Percentiles rank a stretch among this genome's conserved stretches.
Conservation (phyloP, 2,329 filamentous ascomycete species). For the Aspergillus chevalieri region DNA sequence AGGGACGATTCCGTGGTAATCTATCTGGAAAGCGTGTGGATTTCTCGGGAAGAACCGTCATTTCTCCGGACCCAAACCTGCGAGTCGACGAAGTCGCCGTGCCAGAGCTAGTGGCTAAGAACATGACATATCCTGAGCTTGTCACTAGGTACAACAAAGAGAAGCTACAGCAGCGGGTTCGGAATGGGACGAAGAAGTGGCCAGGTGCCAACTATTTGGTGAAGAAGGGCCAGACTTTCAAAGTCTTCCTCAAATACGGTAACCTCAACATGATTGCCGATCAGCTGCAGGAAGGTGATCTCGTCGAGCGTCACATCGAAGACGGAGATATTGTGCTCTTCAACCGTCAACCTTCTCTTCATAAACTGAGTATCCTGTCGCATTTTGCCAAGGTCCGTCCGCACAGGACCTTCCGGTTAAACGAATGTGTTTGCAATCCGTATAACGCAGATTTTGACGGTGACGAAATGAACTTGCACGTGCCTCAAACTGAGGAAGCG, state of each 20-base stretch:
- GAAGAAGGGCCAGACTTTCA: conserved; percentile 65
- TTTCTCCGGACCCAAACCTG: conserved; percentile 92
- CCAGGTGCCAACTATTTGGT: conserved; percentile 81
- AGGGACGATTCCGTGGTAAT: conserved; percentile 94
- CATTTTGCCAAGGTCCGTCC: conserved; percentile 90
- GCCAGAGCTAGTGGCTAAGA: conserved; percentile 85
- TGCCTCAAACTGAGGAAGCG: conserved; percentile 95
- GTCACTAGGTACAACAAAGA: conserved; percentile 79
- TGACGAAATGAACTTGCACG: conserved; percentile 98
- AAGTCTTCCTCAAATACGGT: conserved; percentile 69
- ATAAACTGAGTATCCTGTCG: conserved; percentile 97
- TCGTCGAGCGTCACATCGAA: conserved; percentile 90
- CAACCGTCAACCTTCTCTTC: conserved; percentile 93
- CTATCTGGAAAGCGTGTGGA: conserved; percentile 97
- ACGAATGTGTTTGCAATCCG: conserved; percentile 95
- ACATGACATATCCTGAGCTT: conserved; percentile 88
- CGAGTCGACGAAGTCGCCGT: conserved; percentile 91
- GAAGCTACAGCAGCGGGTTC: conserved; percentile 68
- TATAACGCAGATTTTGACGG: conserved; percentile 99
- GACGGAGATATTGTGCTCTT: conserved; percentile 95
- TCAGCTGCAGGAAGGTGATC: conserved; percentile 71
- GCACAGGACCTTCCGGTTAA: conserved; percentile 91
- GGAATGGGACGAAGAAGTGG: conserved; percentile 70
- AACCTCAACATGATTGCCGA: conserved; percentile 66
- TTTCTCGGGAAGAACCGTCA: conserved; percentile 95